Evolutionary conservation across 2,329 filamentous ascomycete species (phyloP).

Genomic region (Calonectria pseudoturangicola): DNA sequence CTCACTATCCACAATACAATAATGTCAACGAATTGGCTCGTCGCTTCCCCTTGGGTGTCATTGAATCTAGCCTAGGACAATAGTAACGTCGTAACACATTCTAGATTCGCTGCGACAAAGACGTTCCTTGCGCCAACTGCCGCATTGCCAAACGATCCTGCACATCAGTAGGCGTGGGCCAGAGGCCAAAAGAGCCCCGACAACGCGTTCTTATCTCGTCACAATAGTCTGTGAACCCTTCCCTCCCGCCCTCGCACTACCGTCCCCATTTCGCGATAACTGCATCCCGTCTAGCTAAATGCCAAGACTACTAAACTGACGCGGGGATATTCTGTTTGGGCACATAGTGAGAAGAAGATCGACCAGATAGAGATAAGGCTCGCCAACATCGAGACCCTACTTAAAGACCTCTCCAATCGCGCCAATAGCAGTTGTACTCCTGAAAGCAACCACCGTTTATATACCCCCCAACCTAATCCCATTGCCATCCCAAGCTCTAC

Average conservation of each 20-base stretch:
- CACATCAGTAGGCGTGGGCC: conserved; percentile 72
- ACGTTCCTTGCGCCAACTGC: conserved; percentile 75
- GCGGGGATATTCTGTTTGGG: background rate
- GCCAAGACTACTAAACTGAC: conserved; percentile 16
- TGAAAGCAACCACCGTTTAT: conserved; percentile 49
- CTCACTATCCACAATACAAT: background rate
- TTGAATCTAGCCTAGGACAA: conserved; percentile 8
- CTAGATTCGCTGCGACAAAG: conserved; percentile 76
- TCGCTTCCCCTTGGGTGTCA: conserved; percentile 10
- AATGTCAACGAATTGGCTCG: conserved; percentile 18
- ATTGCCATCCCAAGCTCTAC: conserved; percentile 55
- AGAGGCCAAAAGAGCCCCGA: conserved; percentile 72
- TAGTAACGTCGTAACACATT: conserved; percentile 46
- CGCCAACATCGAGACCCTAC: conserved; percentile 66
- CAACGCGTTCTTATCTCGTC: conserved; percentile 76
- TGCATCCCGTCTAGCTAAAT: conserved; percentile 2
- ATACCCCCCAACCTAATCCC: conserved; percentile 49
- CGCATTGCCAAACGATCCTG: conserved; percentile 71
- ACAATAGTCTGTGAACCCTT: conserved; percentile 71
- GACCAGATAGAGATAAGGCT: conserved; percentile 68
- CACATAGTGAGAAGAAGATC: conserved; percentile 71
- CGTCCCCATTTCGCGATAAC: background rate
- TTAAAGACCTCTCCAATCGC: conserved; percentile 61
- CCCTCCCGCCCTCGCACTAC: conserved; percentile 12
- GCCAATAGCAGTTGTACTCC: conserved; percentile 45